Evolutionary conservation across 257 asterid genomes (phyloP).

Genomic region (Solanum pinnatisectum): DNA sequence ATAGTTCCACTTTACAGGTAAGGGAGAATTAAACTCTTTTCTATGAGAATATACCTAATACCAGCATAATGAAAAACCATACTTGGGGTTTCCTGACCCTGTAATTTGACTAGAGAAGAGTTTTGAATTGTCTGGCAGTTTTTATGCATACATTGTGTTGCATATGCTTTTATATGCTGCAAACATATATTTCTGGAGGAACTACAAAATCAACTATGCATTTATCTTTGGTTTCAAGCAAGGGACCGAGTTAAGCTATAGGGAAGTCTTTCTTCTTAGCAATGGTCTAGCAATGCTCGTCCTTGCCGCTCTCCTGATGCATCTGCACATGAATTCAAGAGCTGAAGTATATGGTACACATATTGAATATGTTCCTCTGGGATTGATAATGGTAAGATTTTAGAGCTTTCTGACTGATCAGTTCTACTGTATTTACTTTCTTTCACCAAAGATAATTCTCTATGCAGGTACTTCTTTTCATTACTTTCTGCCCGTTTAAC

Average conservation of each 20-base stretch:
- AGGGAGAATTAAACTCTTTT: neutral
- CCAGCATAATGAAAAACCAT: neutral
- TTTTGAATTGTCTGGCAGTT: slow-evolving; percentile 40
- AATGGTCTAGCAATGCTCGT: slow-evolving; percentile 59
- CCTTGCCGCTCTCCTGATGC: slow-evolving; percentile 59
- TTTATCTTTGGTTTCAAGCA: slow-evolving; percentile 80
- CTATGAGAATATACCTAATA: neutral
- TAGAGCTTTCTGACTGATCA: neutral
- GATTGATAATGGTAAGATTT: slow-evolving; percentile 46
- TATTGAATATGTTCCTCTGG: slow-evolving; percentile 63
- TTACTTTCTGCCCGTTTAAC: slow-evolving; percentile 55
- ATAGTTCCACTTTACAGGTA: slow-evolving; percentile 80
- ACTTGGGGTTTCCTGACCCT: neutral
- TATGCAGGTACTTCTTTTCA: slow-evolving; percentile 41
- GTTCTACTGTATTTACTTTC: neutral
- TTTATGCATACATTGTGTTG: slow-evolving; percentile 51
- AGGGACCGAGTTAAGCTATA: slow-evolving; percentile 68
- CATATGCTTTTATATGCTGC: slow-evolving; percentile 71
- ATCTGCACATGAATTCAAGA: slow-evolving; percentile 53
- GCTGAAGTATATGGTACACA: slow-evolving; percentile 30
- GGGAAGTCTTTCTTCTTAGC: slow-evolving; percentile 71
- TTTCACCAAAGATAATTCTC: neutral
- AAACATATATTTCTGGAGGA: slow-evolving; percentile 77
- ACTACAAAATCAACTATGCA: slow-evolving; percentile 70
- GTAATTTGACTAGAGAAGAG: slow-evolving; percentile 2